Evolutionary conservation across 176 grass and related monocot species (phyloP).

Genomic region (Pontederia paniculata): DNA sequence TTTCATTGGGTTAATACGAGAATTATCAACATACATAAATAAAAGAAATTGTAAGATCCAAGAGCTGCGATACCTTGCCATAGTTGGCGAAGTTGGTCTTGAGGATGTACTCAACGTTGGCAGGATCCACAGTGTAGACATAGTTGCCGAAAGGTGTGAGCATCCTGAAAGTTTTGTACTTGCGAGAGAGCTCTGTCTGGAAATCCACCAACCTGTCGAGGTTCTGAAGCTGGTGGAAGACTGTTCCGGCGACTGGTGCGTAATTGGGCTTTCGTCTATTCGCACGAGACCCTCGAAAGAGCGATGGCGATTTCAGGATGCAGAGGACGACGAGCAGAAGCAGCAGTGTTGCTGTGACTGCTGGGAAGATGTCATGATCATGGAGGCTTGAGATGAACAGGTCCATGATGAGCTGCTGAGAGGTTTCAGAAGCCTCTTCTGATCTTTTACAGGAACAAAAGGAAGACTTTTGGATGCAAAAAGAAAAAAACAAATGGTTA

Average conservation of each 20-base stretch:
- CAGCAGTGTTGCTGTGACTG: too few relatives aligned
- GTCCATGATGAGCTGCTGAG: too few relatives aligned
- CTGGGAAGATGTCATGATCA: too few relatives aligned
- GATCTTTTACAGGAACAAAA: too few relatives aligned
- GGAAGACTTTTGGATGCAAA: too few relatives aligned
- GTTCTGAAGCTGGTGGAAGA: constrained; percentile 5
- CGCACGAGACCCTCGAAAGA: neutral
- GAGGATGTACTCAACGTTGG: constrained; percentile 17
- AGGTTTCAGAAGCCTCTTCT: too few relatives aligned
- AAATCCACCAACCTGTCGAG: neutral
- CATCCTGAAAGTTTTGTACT: constrained; percentile 8
- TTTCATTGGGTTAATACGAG: too few relatives aligned
- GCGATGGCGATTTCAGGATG: neutral
- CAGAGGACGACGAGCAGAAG: neutral
- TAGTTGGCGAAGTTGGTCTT: constrained; percentile 11
- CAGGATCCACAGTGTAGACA: constrained; percentile 9
- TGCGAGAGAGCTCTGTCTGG: neutral
- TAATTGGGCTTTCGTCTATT: neutral
- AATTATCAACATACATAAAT: neutral
- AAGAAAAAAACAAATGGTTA: too few relatives aligned
- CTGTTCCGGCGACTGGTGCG: neutral
- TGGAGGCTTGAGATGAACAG: too few relatives aligned
- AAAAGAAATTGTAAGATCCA: neutral
- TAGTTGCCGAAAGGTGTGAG: constrained; percentile 12
- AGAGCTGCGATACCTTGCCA: neutral